Percentiles rank a stretch among this genome's conserved stretches.
These are phyloP conservation scores for Epichloe brachyelytri DNA, from an alignment of 2,329 filamentous ascomycete species.

Conservation along the genomic window DNA sequence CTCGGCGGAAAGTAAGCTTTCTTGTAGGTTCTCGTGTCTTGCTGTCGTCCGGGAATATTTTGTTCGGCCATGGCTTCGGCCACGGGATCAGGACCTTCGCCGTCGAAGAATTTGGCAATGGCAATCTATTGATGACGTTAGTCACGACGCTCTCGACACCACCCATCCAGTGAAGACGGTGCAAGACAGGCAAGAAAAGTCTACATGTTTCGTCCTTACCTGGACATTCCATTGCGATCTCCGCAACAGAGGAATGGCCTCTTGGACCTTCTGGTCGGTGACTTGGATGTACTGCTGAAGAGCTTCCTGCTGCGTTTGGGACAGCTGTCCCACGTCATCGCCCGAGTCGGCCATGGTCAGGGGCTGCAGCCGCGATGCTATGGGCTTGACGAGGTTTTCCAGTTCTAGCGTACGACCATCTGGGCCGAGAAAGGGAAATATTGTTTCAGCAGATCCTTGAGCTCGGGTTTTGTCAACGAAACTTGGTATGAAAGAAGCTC, in stretches of 20 bases:
- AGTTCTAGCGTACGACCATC: background rate
- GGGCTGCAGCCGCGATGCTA: background rate
- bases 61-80: conserved; percentile 60
- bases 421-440: background rate
- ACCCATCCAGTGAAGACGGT: too few relatives aligned
- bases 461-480: background rate
- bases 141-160: background rate
- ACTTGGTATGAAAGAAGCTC: background rate
- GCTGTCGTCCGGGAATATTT: conserved; percentile 45
- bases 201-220: conserved; percentile 29
- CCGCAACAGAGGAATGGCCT: conserved; percentile 66
- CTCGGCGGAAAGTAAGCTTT: conserved; percentile 33
- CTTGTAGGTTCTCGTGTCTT: conserved; percentile 62
- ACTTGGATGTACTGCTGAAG: conserved; percentile 82
- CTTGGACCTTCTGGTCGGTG: conserved; percentile 66
- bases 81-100: conserved; percentile 71
- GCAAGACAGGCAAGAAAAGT: too few relatives aligned
- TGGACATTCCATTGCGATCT: conserved; percentile 95
- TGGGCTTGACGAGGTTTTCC: background rate
- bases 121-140: conserved; percentile 52
- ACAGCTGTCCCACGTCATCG: conserved; percentile 54
- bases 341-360: conserved; percentile 20
- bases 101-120: conserved; percentile 95
- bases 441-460: background rate
- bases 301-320: conserved; percentile 64